Base-by-base conservation (phyloP, 1,284 basidiomycete species). In the Xerocomus nothofagi region DNA sequence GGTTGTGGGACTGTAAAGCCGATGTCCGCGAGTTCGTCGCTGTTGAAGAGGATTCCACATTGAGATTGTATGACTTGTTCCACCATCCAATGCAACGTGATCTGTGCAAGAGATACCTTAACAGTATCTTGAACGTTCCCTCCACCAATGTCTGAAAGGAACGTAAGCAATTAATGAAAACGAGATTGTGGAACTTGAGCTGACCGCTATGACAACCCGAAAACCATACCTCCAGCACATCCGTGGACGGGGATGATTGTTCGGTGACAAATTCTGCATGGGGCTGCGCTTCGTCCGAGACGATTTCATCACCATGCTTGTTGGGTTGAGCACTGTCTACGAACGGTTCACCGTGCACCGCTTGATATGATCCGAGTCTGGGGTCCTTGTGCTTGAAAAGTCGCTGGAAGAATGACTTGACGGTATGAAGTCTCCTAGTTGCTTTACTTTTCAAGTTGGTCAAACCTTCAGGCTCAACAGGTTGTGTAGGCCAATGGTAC, bases 51-150 rank as follows among this genome's bases (percentile, higher is more conserved):
- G 29, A 87, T 73, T 3, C 77, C 79, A 56, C 80, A 81, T 20
- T 74, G 66, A 6, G 76, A 66, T 3, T 56, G 56, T 7, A 74
- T 68, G 50, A 76, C 68, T 53, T 83, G 73, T 49, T 78, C 77
- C 38, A 89, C 73, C 87, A 89, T 89, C 86, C 86, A 89, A 24
- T 78, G 79, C 23, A 89, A 69, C n/a, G 81, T 65, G 55, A 88
- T 82, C 51, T 85, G 74, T 0, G 80, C 69, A 6, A 90, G 74
- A 24, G 67, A 69, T 46, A 75, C 62, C 10, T 56, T 21, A 3
- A 70, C 71, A 4, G 60, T 61, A 56, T 87, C 78, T 0, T 54
- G 32, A 2, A 80, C 79, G 3, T 71, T 66, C 17, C 86, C 84
- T 20, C 87, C 87, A 9, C 88, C 87, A 29, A 90, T 71, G 59